phyloP scores from a whole-genome alignment of 2,329 filamentous ascomycete species.

The Trichoderma koningiopsis region DNA sequence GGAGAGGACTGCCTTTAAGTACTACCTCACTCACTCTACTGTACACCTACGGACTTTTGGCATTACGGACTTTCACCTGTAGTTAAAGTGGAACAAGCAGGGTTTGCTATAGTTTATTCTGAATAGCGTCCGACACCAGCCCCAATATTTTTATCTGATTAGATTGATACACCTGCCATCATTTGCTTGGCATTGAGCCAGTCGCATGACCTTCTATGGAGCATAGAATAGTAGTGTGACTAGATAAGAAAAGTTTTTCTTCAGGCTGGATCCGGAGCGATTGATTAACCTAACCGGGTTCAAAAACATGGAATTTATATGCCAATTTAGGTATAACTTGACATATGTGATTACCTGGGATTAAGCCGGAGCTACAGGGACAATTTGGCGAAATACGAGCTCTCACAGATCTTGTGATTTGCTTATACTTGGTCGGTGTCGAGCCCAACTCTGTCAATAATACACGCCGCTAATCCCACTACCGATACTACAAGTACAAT shows the following conservation, averaged over 20 bases:
- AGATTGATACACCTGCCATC: slow-evolving; percentile 1
- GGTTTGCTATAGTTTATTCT: not conserved
- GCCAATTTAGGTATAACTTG: not conserved
- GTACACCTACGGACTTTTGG: not conserved
- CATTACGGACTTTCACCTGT: not conserved
- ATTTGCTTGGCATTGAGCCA: not conserved
- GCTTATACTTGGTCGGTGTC: too few relatives aligned
- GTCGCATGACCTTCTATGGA: slow-evolving; percentile 6
- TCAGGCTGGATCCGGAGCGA: not conserved
- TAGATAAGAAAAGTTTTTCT: not conserved
- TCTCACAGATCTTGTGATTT: too few relatives aligned
- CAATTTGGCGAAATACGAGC: too few relatives aligned
- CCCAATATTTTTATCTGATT: slow-evolving; percentile 10
- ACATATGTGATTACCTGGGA: not conserved
- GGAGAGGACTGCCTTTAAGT: not conserved
- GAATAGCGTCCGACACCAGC: not conserved
- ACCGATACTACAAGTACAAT: too few relatives aligned
- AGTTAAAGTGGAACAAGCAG: not conserved
- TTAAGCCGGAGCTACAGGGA: too few relatives aligned
- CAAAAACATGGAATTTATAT: not conserved
- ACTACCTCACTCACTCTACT: not conserved
- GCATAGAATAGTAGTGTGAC: not conserved
- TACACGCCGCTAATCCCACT: too few relatives aligned
- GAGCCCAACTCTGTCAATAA: too few relatives aligned
- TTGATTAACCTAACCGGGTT: not conserved